Percentiles rank a stretch among this genome's conserved stretches.
phyloP scores from a whole-genome alignment of 768 basidiomycete species.

The Leccinum subgranulosum region DNA sequence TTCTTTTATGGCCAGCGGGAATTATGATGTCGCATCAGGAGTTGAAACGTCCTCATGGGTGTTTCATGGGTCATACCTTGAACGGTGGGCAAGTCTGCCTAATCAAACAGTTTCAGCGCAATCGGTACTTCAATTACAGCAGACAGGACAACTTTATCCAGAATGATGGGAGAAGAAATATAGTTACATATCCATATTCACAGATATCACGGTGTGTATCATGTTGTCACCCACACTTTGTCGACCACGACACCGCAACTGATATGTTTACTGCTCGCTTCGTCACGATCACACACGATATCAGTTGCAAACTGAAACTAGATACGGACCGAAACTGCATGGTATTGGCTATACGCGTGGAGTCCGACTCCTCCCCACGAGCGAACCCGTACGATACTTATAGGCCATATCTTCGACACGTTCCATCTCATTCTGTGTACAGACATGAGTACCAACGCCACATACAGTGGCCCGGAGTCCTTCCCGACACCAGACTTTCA shows the following conservation, averaged over 20 bases:
- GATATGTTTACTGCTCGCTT: neutral
- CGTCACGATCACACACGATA: neutral
- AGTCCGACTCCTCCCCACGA: neutral
- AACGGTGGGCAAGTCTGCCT: too few species aligned
- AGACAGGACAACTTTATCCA: too few species aligned
- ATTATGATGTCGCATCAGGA: too few species aligned
- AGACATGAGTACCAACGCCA: slow-evolving; percentile 3
- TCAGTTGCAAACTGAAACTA: neutral
- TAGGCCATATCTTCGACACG: neutral
- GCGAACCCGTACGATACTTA: neutral
- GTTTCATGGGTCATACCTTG: too few species aligned
- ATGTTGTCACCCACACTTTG: neutral
- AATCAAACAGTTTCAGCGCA: too few species aligned
- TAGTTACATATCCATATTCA: too few species aligned
- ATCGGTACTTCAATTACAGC: too few species aligned
- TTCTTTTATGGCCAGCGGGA: too few species aligned
- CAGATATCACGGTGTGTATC: neutral
- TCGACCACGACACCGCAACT: neutral
- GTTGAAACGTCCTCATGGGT: too few species aligned
- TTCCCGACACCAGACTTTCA: neutral
- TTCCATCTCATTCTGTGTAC: neutral
- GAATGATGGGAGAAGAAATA: too few species aligned
- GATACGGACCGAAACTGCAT: neutral
- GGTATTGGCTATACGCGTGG: neutral
- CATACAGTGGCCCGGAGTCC: neutral